phyloP scores from a whole-genome alignment of 768 basidiomycete genomes.

The Lyophyllum atratum region DNA sequence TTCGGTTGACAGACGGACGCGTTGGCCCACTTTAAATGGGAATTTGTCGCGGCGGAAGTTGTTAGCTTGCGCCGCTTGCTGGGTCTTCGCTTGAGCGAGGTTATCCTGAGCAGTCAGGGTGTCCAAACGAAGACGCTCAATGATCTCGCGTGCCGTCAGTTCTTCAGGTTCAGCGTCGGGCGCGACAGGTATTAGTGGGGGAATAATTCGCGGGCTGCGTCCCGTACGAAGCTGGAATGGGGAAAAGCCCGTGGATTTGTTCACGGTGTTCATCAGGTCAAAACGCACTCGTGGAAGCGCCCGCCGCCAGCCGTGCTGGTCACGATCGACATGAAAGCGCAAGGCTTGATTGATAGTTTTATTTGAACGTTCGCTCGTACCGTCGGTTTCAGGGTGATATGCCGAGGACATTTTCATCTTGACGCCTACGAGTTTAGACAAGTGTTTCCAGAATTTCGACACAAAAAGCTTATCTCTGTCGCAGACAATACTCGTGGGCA shows the following conservation, averaged over 20 bases:
- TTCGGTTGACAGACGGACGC: slow-evolving; percentile 29
- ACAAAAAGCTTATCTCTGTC: slow-evolving; percentile 10
- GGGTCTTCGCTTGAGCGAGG: slow-evolving; percentile 20
- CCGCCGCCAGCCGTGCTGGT: slow-evolving; percentile 29
- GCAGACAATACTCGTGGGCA: slow-evolving; percentile 29
- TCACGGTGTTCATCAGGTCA: slow-evolving; percentile 31
- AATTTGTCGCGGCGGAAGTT: background rate
- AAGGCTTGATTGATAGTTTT: slow-evolving; percentile 23
- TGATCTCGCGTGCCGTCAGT: background rate
- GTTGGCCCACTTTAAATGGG: slow-evolving; percentile 14
- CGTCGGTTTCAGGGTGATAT: background rate
- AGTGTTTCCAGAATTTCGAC: slow-evolving; percentile 29
- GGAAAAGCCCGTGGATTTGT: slow-evolving; percentile 27
- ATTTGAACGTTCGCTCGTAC: slow-evolving; percentile 22
- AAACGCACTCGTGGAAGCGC: slow-evolving; percentile 26
- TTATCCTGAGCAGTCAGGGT: slow-evolving; percentile 7
- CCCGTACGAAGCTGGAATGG: slow-evolving; percentile 25
- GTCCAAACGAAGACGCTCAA: slow-evolving; percentile 2
- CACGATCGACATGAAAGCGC: slow-evolving; percentile 21
- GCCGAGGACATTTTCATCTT: slow-evolving; percentile 15
- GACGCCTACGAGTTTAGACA: slow-evolving; percentile 20
- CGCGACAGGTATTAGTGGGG: background rate
- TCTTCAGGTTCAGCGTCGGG: background rate
- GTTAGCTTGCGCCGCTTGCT: slow-evolving; percentile 23
- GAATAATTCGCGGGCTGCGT: background rate